Base-by-base conservation (phyloP, 2,329 filamentous ascomycete genomes). In the Madurella mycetomatis region DNA sequence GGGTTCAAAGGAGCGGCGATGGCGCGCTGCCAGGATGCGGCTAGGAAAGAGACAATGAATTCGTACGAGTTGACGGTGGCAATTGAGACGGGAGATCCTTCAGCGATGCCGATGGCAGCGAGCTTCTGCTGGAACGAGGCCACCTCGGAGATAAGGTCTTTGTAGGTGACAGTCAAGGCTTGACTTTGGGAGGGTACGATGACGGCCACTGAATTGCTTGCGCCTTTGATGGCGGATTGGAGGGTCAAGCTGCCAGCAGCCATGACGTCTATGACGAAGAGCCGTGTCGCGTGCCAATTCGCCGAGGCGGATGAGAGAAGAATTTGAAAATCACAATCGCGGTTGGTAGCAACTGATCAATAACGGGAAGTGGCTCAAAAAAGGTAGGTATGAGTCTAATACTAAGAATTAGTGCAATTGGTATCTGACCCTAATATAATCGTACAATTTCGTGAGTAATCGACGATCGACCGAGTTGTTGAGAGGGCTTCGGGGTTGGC, bases 1-100 rank as follows among this genome's bases (percentile, higher is more conserved):
- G 90, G 84, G 70, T 95, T 95, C 61, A 95, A 76, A n/a, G 90
- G 90, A 2, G 90, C 90, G 8, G 90, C 90, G 62, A 94, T 86
- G 31, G 79, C 88, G 64, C 90, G 82, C 74, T 94, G 90, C 83
- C 86, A 90, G n/a, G 88, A 83, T 16, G 85, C 81, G n/a, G 89
- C 90, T 43, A 95, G 80, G 72, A 95, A 95, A 2, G 89, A 85
- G 53, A 94, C 84, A 67, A 95, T 88, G 73, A 95, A 94, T 70
- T 92, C 88, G 72, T 90, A 92, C 50, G 86, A 90, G 75, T 95
- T 95, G 55, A 87, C 82, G 16, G 91, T 80, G 30, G 90, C 87
- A 68, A 95, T 91, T 46, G 89, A 94, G 49, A 95, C 88, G 45
- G 88, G 85, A 13, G 85, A 81, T 60, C 80, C 79, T 42, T 81